phyloP scores from a whole-genome alignment of 2,329 filamentous ascomycete genomes.

The Beauveria sp. region DNA sequence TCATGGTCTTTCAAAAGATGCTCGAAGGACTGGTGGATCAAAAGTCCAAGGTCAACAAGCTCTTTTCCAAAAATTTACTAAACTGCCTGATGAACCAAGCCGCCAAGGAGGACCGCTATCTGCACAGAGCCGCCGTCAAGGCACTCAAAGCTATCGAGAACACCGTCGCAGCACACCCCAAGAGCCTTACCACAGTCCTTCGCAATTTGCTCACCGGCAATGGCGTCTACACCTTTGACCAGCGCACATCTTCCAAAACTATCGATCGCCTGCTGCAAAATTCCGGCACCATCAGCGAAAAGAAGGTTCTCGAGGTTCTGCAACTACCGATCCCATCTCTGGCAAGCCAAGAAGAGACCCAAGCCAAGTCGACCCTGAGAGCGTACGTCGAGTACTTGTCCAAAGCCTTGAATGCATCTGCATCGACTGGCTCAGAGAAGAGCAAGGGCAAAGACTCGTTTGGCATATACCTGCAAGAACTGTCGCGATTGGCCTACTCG shows the following conservation, averaged over 20 bases:
- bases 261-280: constrained; percentile 65
- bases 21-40: constrained; percentile 46
- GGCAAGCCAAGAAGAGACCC: constrained; percentile 18
- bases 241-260: constrained; percentile 77
- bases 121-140: constrained; percentile 72
- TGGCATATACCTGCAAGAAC: constrained; percentile 39
- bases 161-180: constrained; percentile 53
- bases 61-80: constrained; percentile 82
- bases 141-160: constrained; percentile 64
- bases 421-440: constrained; percentile 19
- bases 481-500: constrained; percentile 50
- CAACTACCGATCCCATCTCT: constrained; percentile 32
- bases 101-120: constrained; percentile 65
- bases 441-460: constrained; percentile 24
- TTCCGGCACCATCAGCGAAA: constrained; percentile 48
- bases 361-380: constrained; percentile 31
- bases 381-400: constrained; percentile 48
- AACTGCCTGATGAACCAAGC: constrained; percentile 77
- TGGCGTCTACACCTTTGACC: constrained; percentile 75
- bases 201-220: constrained; percentile 60
- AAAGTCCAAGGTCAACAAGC: constrained; percentile 37
- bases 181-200: constrained; percentile 53
- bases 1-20: constrained; percentile 76
- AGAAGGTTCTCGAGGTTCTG: constrained; percentile 42
- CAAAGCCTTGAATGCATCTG: constrained; percentile 37